Evolutionary conservation across 2,329 filamentous ascomycete species (phyloP).

Genomic region (Fusarium poae): DNA sequence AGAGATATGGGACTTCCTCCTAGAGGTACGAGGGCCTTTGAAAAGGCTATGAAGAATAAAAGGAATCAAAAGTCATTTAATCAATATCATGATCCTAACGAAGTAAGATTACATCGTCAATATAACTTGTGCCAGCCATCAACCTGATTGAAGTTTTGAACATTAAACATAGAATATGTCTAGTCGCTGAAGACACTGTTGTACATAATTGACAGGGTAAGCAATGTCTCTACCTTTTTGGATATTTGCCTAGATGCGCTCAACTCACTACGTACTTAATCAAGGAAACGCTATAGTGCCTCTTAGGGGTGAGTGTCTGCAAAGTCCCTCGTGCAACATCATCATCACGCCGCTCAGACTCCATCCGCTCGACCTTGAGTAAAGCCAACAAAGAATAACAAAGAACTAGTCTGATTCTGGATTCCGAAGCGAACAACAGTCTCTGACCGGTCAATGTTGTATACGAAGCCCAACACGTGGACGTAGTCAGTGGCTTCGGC

Average conservation of each 20-base stretch:
- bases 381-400: conserved; percentile 36
- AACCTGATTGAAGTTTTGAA: neutral
- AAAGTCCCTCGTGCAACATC: conserved; percentile 56
- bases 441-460: conserved; percentile 62
- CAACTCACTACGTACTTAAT: conserved; percentile 19
- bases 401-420: neutral
- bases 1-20: conserved; percentile 46
- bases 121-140: neutral
- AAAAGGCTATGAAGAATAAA: conserved; percentile 47
- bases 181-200: conserved; percentile 18
- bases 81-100: conserved; percentile 33
- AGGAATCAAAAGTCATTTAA: conserved; percentile 47
- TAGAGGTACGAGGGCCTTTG: conserved; percentile 43
- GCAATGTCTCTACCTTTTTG: conserved; percentile 46
- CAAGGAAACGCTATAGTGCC: conserved; percentile 48
- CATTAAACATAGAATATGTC: neutral
- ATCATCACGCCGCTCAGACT: conserved; percentile 50
- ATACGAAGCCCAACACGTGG: conserved; percentile 59
- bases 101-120: neutral
- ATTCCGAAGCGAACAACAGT: conserved; percentile 53
- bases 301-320: conserved; percentile 64
- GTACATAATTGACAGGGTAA: conserved; percentile 53
- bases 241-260: conserved; percentile 48
- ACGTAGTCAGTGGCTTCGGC: conserved; percentile 49
- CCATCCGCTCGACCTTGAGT: neutral